Evolutionary conservation across 2,329 filamentous ascomycete species (phyloP).

Genomic region (Calonectria henricotiae): DNA sequence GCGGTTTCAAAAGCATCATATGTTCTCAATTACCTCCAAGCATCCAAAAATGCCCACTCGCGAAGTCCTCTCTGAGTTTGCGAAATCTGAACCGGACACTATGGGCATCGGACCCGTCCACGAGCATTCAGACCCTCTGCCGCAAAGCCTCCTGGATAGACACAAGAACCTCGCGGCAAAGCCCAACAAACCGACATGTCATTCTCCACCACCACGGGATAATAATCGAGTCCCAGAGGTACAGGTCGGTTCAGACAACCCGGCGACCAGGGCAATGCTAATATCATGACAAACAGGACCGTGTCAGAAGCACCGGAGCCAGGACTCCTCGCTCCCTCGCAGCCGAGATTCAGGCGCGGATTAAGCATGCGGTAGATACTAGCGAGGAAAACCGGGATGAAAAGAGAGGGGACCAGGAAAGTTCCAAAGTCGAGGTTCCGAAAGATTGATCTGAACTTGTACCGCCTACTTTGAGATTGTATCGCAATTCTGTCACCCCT

Average conservation of each 20-base stretch:
- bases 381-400: background rate
- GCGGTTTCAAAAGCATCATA: background rate
- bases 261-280: background rate
- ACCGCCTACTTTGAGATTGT: background rate
- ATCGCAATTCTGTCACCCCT: too few relatives aligned
- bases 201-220: constrained; percentile 9
- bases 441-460: background rate
- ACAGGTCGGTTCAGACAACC: constrained; percentile 29
- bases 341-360: constrained; percentile 50
- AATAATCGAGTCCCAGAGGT: constrained; percentile 32
- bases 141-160: constrained; percentile 50
- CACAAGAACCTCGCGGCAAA: constrained; percentile 50
- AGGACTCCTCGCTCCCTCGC: constrained; percentile 50
- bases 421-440: background rate
- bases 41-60: constrained; percentile 44
- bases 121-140: constrained; percentile 18
- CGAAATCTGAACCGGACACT: constrained; percentile 36
- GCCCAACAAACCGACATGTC: constrained; percentile 31
- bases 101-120: constrained; percentile 47
- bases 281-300: constrained; percentile 39
- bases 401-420: background rate
- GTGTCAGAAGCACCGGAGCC: constrained; percentile 49
- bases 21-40: too few relatives aligned
- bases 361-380: constrained; percentile 17
- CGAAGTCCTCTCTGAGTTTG: constrained; percentile 47